A percentile compares a stretch with the other conserved stretches of the same genome.
Evolutionary conservation across 305 asterid genomes (phyloP).

Genomic region (Solanum hybrid): DNA sequence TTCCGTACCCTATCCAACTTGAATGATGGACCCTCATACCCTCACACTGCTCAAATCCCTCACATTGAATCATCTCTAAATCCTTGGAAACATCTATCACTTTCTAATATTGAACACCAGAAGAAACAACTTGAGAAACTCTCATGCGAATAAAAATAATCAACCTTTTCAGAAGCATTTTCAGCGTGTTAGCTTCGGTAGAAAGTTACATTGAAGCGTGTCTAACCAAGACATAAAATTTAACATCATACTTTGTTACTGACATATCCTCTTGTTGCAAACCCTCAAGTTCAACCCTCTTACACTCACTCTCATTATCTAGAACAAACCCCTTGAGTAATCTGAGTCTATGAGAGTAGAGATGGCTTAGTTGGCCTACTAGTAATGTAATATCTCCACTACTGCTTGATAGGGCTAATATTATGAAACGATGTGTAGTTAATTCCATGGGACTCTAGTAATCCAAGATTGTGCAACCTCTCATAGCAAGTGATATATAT

Average conservation of each 20-base stretch:
- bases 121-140: not conserved
- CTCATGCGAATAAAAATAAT: not conserved
- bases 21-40: not conserved
- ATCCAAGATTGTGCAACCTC: not conserved
- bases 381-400: not conserved
- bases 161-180: not conserved
- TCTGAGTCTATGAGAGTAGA: not conserved
- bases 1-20: too few relatives aligned
- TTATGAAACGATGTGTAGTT: not conserved
- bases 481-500: not conserved
- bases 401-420: not conserved
- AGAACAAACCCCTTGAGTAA: not conserved
- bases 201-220: not conserved
- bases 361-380: not conserved
- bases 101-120: not conserved
- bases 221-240: not conserved
- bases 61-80: not conserved
- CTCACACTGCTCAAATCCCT: not conserved
- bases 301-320: not conserved
- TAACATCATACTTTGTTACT: not conserved
- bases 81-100: not conserved
- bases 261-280: not conserved
- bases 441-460: not conserved
- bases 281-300: not conserved
- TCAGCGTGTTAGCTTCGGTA: too few relatives aligned